A percentile compares a stretch with the other conserved stretches of the same genome.
Evolutionary conservation across 768 basidiomycete genomes (phyloP).

Genomic region (Podaxis rugospora): DNA sequence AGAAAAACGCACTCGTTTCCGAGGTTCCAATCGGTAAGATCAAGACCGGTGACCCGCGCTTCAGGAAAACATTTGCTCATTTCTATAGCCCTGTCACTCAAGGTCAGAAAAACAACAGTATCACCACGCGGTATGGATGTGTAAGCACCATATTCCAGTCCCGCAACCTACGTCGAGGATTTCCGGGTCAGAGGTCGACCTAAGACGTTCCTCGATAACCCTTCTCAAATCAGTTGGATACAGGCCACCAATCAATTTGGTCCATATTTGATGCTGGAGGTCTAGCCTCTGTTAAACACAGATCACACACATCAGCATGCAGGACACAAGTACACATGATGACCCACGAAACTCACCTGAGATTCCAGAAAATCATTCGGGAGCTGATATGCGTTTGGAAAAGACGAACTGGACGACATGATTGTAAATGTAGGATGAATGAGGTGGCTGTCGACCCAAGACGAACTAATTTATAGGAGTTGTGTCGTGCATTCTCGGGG

Average conservation of each 20-base stretch:
- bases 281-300: neutral
- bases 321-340: neutral
- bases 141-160: neutral
- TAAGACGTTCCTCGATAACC: neutral
- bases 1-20: neutral
- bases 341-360: neutral
- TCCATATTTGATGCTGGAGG: neutral
- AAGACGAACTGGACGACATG: neutral
- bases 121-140: neutral
- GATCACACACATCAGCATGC: neutral
- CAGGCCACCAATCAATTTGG: neutral
- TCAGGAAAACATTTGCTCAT: neutral
- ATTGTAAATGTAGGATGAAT: neutral
- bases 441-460: neutral
- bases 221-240: neutral
- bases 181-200: neutral
- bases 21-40: neutral
- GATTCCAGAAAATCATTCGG: neutral
- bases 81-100: neutral
- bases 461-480: neutral
- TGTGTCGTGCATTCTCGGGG: neutral
- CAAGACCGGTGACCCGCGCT: neutral
- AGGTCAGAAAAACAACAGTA: neutral
- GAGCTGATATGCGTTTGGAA: neutral
- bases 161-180: neutral